A percentile compares a stretch with the other conserved stretches of the same genome.
Evolutionary conservation across 2,329 filamentous ascomycete species (phyloP).

Genomic region (Metarhizium brunneum): DNA sequence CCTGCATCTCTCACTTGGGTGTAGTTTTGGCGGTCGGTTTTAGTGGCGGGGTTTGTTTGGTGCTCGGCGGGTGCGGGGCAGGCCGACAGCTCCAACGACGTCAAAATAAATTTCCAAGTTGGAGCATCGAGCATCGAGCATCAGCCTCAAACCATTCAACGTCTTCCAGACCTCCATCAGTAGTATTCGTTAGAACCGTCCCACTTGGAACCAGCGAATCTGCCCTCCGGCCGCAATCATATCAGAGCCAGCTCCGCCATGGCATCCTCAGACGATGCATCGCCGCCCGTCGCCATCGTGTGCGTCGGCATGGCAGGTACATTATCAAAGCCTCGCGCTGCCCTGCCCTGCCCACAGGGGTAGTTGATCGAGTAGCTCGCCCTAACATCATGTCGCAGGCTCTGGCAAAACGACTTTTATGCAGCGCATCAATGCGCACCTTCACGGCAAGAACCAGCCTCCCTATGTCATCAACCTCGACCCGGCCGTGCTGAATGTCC

Average conservation of each 20-base stretch:
- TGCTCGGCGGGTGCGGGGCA: not conserved
- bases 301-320: slow-evolving; percentile 93
- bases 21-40: too few species aligned
- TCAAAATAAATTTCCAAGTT: not conserved
- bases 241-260: slow-evolving; percentile 11
- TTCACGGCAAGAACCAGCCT: slow-evolving; percentile 69
- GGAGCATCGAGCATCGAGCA: not conserved
- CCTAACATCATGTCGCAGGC: slow-evolving; percentile 36
- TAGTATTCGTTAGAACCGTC: not conserved
- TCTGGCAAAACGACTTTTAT: slow-evolving; percentile 99
- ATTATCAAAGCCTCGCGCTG: not conserved
- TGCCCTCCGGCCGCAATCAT: not conserved
- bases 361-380: not conserved
- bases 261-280: slow-evolving; percentile 23
- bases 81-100: not conserved
- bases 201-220: not conserved
- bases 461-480: slow-evolving; percentile 98
- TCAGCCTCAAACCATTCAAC: not conserved
- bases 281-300: slow-evolving; percentile 51
- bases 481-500: slow-evolving; percentile 84
- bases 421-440: slow-evolving; percentile 91
- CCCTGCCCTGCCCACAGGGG: slow-evolving; percentile 1
- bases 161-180: not conserved
- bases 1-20: too few species aligned
- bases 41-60: not conserved